Percentiles rank a stretch among this genome's conserved stretches.
phyloP scores from a whole-genome alignment of 2,329 filamentous ascomycete species.

The Fusarium subglutinans region DNA sequence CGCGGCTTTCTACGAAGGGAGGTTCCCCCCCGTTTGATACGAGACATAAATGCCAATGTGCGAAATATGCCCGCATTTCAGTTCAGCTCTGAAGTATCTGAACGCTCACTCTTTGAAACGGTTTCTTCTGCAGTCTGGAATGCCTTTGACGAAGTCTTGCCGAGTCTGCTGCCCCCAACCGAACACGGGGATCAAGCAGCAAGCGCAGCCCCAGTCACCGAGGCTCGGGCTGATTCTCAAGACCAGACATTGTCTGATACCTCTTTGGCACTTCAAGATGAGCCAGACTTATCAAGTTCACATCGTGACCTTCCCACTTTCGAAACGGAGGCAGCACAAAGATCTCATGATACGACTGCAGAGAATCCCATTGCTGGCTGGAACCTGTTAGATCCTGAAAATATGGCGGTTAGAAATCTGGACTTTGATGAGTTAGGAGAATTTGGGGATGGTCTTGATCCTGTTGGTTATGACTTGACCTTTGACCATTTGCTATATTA shows the following conservation, averaged over 20 bases:
- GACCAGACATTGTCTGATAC: not conserved
- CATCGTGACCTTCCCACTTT: not conserved
- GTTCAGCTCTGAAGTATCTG: not conserved
- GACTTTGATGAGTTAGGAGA: not conserved
- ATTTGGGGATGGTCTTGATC: not conserved
- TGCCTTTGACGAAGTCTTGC: conserved; percentile 11
- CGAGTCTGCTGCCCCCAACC: not conserved
- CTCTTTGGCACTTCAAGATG: not conserved
- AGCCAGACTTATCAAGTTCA: not conserved
- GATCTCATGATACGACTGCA: not conserved
- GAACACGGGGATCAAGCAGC: not conserved
- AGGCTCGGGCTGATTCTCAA: not conserved
- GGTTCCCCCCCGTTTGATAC: conserved; percentile 8
- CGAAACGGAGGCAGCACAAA: not conserved
- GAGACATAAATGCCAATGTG: not conserved
- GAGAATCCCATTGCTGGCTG: not conserved
- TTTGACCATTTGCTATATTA: not conserved
- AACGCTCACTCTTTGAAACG: not conserved
- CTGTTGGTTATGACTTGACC: not conserved
- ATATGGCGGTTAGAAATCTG: not conserved
- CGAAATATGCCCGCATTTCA: conserved; percentile 3
- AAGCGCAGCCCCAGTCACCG: not conserved
- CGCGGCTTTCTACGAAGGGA: conserved; percentile 4
- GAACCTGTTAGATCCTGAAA: not conserved
- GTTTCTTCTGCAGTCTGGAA: conserved; percentile 20